A percentile compares a stretch with the other conserved stretches of the same genome.
Evolutionary conservation across 2,329 filamentous ascomycete species (phyloP).

Genomic region (Botryosphaeria dothidea): DNA sequence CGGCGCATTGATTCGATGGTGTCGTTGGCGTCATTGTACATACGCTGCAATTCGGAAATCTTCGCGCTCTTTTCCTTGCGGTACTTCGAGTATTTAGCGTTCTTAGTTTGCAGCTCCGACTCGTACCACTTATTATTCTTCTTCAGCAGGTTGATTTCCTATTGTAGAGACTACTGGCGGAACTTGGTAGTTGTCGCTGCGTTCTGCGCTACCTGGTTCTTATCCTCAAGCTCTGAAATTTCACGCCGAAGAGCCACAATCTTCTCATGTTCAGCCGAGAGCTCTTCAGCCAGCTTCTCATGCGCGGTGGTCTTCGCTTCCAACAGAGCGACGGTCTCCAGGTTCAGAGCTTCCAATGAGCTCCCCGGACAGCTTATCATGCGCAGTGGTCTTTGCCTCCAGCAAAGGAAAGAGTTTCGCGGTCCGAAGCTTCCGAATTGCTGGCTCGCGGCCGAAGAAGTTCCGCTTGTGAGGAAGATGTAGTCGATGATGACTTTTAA

Average conservation of each 20-base stretch:
- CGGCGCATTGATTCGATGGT: conserved; percentile 76
- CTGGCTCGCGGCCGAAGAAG: conserved; percentile 79
- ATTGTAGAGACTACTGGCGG: conserved; percentile 83
- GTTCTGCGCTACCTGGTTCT: conserved; percentile 78
- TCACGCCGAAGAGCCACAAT: conserved; percentile 82
- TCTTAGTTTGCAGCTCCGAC: conserved; percentile 86
- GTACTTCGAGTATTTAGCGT: conserved; percentile 81
- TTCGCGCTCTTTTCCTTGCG: conserved; percentile 92
- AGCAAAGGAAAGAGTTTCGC: no score
- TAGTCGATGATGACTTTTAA: conserved; percentile 73
- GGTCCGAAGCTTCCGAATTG: conserved; percentile 86
- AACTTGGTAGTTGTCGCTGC: conserved; percentile 81
- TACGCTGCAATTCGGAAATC: conserved; percentile 83
- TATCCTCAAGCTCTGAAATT: conserved; percentile 77
- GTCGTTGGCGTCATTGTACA: conserved; percentile 80
- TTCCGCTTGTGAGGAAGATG: conserved; percentile 71
- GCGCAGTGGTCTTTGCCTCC: no score
- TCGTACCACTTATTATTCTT: conserved; percentile 94
- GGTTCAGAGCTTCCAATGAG: no score
- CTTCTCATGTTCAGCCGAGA: conserved; percentile 86
- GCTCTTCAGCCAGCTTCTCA: conserved; percentile 80
- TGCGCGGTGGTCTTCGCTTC: conserved; percentile 88
- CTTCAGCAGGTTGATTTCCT: conserved; percentile 85
- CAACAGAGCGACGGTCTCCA: conserved; percentile 82
- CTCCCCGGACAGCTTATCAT: no score